A percentile compares a stretch with the other conserved stretches of the same genome.
phyloP scores from a whole-genome alignment of 768 basidiomycete genomes.

The Leccinum boreale region DNA sequence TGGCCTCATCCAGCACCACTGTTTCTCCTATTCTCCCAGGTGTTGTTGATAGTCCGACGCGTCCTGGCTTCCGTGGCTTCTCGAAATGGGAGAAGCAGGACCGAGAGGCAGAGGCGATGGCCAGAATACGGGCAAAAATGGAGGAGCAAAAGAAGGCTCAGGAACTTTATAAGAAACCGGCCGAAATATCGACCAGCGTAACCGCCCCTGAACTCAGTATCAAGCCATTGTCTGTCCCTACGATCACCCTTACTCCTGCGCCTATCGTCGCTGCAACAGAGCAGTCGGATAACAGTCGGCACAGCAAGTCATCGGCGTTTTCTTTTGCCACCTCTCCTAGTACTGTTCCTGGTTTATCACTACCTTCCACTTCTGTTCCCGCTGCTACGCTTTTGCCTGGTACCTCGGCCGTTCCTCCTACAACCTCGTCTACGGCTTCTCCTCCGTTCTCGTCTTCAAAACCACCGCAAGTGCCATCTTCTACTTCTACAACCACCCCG shows the following conservation, averaged over 20 bases:
- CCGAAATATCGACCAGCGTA: conserved; percentile 29
- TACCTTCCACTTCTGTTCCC: not conserved
- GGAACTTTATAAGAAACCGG: conserved; percentile 32
- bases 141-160: conserved; percentile 44
- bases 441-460: conserved; percentile 16
- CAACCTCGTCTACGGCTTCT: conserved; percentile 9
- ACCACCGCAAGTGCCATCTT: conserved; percentile 8
- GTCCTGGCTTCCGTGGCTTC: conserved; percentile 43
- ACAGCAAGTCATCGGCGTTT: conserved; percentile 19
- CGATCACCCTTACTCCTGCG: conserved; percentile 28
- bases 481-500: not conserved
- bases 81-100: conserved; percentile 90
- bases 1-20: conserved; percentile 35
- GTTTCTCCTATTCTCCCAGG: conserved; percentile 28
- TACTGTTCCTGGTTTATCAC: conserved; percentile 5
- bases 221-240: conserved; percentile 24
- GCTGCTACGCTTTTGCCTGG: conserved; percentile 12
- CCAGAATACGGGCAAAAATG: conserved; percentile 57
- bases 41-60: conserved; percentile 56
- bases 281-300: conserved; percentile 2
- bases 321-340: conserved; percentile 10
- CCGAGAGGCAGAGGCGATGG: conserved; percentile 75
- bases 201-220: conserved; percentile 21
- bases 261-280: conserved; percentile 7
- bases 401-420: conserved; percentile 6